Evolutionary conservation across 495 filamentous ascomycete species (phyloP).

Genomic region (Aspergillus campestris): DNA sequence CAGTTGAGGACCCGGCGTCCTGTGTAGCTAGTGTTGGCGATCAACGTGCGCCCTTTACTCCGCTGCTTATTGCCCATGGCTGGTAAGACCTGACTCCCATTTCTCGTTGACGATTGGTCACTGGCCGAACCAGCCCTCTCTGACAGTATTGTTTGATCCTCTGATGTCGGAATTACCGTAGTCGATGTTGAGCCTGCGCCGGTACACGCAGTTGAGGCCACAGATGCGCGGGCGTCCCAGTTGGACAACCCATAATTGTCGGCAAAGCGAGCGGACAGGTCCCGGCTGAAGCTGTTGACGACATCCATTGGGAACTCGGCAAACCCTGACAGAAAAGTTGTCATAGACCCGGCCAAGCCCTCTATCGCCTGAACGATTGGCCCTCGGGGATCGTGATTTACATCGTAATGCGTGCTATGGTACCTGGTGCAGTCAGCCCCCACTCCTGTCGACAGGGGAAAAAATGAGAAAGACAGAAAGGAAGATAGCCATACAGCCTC

Average conservation of each 20-base stretch:
- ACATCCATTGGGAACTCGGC: slow-evolving; percentile 70
- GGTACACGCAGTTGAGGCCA: background rate
- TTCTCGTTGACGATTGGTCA: background rate
- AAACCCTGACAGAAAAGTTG: slow-evolving; percentile 62
- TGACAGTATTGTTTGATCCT: background rate
- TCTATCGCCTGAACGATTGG: slow-evolving; percentile 55
- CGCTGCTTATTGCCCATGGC: background rate
- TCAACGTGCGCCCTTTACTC: background rate
- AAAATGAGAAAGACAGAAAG: background rate
- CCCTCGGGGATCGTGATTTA: slow-evolving; percentile 55
- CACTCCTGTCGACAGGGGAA: background rate
- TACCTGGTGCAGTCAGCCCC: slow-evolving; percentile 33
- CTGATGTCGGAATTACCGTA: background rate
- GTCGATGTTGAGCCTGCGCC: background rate
- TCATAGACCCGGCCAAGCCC: slow-evolving; percentile 58
- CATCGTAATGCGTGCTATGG: slow-evolving; percentile 49
- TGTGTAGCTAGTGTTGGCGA: slow-evolving; percentile 4
- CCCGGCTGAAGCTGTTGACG: slow-evolving; percentile 35
- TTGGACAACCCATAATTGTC: slow-evolving; percentile 3
- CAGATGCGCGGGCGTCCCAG: background rate
- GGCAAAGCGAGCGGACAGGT: slow-evolving; percentile 3
- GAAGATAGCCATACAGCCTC: slow-evolving; percentile 43
- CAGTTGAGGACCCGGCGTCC: slow-evolving; percentile 4
- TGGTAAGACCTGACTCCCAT: background rate
- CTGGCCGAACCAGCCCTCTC: background rate